Evolutionary conservation across 176 grass and related monocot species (phyloP), one percentile per base, ranked within the genome.

Genomic region (Carex littledalei): DNA sequence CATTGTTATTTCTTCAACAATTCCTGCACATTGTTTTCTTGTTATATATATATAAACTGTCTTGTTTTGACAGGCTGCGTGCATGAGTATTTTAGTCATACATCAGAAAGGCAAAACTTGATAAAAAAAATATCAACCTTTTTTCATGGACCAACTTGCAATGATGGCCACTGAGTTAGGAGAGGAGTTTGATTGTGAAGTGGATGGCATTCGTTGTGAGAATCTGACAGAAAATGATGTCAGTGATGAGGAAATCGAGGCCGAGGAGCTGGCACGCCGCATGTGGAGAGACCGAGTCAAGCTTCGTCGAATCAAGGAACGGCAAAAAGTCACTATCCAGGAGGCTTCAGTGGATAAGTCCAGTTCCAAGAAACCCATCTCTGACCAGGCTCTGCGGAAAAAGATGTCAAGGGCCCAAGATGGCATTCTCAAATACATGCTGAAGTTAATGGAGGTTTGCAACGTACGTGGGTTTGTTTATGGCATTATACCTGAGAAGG

Each of bases 391-490:
- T 41, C 74, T 92, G 71, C 88, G 96, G 87, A 99, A 99, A 88
- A 95, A 95, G 87, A 94, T 99, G 87, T 89, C 96, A 0, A 90
- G 96, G 88, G 93, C 91, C 2, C 93, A 99, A 3, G 96, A 95
- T 16, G 96, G 96, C 57, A 99, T 99, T 16, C 91, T 99, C 66
- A 99, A 95, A 86, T 95, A 99, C 85, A 99, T 99, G 96, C 84
- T 99, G 80, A 99, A 99, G 84, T 55, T 99, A 60, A 92, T 99
- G 93, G 85, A 95, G 81, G 96, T 99, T 81, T 99, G 96, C 84
- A 91, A 94, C 63, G 96, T 89, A 0, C 91, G 93, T 0, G 96
- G 93, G 26, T 99, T 99, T 15, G 91, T 99, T 4, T 99, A 99
- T 3, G 96, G 96, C 78, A 94, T 99, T 65, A 94, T 99, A 67